Evolutionary conservation across 495 filamentous ascomycete genomes (phyloP).

Genomic region (Aspergillus sclerotiicarbonarius): DNA sequence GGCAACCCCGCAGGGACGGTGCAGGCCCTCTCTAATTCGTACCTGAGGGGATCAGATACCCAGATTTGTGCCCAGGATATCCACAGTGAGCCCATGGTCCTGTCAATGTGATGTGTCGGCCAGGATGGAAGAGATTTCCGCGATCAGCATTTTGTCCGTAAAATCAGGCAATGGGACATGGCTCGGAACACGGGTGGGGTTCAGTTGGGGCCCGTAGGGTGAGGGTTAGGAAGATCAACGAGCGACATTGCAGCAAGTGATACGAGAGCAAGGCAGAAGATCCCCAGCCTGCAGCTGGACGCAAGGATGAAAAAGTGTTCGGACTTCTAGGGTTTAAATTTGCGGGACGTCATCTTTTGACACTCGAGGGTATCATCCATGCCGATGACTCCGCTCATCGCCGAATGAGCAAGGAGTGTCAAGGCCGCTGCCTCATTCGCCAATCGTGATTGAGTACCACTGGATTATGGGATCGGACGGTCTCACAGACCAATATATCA

Average conservation of each 20-base stretch:
- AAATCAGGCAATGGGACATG: background rate
- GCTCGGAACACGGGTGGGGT: too few species aligned
- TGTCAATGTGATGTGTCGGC: background rate
- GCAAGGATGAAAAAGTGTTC: background rate
- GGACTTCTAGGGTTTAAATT: background rate
- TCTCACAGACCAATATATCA: slow-evolving; percentile 13
- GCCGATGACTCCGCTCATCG: background rate
- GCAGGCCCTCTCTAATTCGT: background rate
- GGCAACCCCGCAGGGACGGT: background rate
- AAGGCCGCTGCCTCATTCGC: background rate
- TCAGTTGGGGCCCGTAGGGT: too few species aligned
- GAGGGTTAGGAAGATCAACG: background rate
- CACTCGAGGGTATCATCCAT: background rate
- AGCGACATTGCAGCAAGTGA: background rate
- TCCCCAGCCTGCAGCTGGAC: background rate
- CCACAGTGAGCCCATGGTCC: background rate
- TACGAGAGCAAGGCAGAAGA: background rate
- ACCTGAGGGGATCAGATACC: background rate
- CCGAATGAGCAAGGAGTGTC: slow-evolving; percentile 1
- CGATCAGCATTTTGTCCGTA: background rate
- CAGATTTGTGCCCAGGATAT: background rate
- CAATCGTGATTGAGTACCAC: slow-evolving; percentile 4
- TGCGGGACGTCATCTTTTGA: background rate
- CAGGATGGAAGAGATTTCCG: background rate
- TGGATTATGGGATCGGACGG: slow-evolving; percentile 10